Evolutionary conservation across 1,139 yeast species (phyloP), one percentile per base, ranked within the genome.

Genomic region (Suzukiozyma palmioleophila): DNA sequence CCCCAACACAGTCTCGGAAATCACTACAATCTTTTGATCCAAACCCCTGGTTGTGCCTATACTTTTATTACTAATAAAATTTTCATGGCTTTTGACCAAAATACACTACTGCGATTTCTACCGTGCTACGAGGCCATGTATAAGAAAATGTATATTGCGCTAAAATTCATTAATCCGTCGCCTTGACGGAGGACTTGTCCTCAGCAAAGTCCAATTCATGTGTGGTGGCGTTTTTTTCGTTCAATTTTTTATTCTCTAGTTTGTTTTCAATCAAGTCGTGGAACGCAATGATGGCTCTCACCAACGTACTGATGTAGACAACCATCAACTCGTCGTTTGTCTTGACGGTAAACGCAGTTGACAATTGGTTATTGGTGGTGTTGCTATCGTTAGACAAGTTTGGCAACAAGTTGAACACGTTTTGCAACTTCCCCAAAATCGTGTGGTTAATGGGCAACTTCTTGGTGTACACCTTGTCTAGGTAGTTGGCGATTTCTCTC

Each of bases 271-370:
- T 92, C 61, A 94, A 76, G 60, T 94, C 95, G 64, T 94, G 96
- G 75, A 92, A 90, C 12, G 98, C 95, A 58, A 92, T 86, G 53
- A 92, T 92, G 13, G 97, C 87, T 54, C 98, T 79, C 16, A 92
- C 96, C 54, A 94, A 72, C 36, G 94, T 84, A 54, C 94, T 80
- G 48, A 92, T 79, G 59, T 94, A 94, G 26, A 94, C 81, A 57
- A 89, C 77, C 98, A 94, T 92, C 51, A 94, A 72, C 61, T 92
- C 95, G 56, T 94, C 99, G 57, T 94, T 94, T 2, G 97, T 88
- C 64, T 92, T 92, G 37, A 86, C 76, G 5, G 95, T 88, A 57
- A 90, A 85, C 1, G 97, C 95, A 39, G 82, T 77, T 15, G 85
- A 73, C 46, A 90, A 72, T 37, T 80, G 80, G 57, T 69, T 77